Percentiles rank a stretch among this genome's conserved stretches.
Conservation (phyloP, 2,329 filamentous ascomycete genomes). For the Neocatenulostroma microsporum region DNA sequence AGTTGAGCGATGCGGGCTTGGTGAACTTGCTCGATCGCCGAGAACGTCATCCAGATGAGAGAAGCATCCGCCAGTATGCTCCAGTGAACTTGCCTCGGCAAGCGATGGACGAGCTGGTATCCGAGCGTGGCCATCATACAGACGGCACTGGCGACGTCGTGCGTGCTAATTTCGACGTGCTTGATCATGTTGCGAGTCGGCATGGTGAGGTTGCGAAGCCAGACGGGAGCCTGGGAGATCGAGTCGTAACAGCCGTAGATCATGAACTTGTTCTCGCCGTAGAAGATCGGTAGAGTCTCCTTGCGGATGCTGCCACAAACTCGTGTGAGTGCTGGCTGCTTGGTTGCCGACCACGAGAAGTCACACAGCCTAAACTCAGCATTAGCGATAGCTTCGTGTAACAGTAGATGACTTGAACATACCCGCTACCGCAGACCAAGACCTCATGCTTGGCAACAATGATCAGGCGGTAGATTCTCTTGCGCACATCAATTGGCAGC, state of each 20-base stretch:
- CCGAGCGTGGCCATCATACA: conserved; percentile 8
- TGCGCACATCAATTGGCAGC: conserved; percentile 2
- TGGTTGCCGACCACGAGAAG: not conserved
- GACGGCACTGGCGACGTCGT: conserved; percentile 5
- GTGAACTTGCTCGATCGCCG: conserved; percentile 2
- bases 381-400: too few species aligned
- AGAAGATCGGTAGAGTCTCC: not conserved
- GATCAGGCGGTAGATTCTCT: conserved; percentile 3
- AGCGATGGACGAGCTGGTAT: conserved; percentile 3
- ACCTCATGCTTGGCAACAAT: conserved; percentile 3
- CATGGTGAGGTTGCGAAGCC: conserved; percentile 2
- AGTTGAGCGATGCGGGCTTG: not conserved
- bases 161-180: conserved; percentile 8
- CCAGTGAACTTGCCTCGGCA: not conserved
- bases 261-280: conserved; percentile 4
- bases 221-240: conserved; percentile 1
- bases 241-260: conserved; percentile 2
- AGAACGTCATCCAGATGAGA: conserved; percentile 5
- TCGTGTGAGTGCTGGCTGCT: not conserved
- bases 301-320: not conserved
- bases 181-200: conserved; percentile 4
- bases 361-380: too few species aligned
- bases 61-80: not conserved
- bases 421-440: conserved; percentile 5
- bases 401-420: not conserved